Conservation (phyloP, 1,284 basidiomycete species). For the Meira nashicola region DNA sequence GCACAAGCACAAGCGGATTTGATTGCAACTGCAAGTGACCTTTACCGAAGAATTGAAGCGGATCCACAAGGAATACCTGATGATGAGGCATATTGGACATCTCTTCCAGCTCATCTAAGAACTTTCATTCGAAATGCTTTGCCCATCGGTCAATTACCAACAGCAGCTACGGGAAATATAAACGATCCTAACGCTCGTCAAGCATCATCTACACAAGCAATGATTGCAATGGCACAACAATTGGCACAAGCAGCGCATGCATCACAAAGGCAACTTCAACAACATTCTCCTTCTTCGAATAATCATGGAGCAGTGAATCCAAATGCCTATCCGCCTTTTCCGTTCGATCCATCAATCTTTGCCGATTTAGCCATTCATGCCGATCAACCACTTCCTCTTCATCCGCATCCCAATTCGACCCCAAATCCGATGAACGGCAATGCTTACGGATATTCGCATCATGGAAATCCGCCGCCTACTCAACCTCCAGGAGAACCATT, state of each 20-base stretch:
- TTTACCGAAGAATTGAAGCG: constrained; percentile 50
- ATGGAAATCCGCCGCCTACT: constrained; percentile 33
- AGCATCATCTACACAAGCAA: constrained; percentile 48
- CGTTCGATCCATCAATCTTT: constrained; percentile 48
- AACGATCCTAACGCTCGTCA: constrained; percentile 41
- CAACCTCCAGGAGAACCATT: constrained; percentile 40
- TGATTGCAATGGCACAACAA: constrained; percentile 53
- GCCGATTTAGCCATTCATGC: constrained; percentile 44
- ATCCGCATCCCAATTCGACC: constrained; percentile 32
- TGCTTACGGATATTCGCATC: neutral
- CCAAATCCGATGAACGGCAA: constrained; percentile 12
- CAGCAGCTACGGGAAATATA: constrained; percentile 29
- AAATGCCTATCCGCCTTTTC: constrained; percentile 28
- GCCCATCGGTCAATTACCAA: constrained; percentile 53
- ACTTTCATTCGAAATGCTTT: constrained; percentile 61
- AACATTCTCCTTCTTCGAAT: constrained; percentile 36
- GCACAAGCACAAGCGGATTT: constrained; percentile 50
- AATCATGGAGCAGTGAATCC: constrained; percentile 6
- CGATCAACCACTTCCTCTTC: constrained; percentile 34
- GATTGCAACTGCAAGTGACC: constrained; percentile 47
- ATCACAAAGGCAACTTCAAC: constrained; percentile 42
- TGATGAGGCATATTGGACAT: constrained; percentile 62
- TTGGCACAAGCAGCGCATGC: constrained; percentile 50
- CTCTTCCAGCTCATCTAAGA: constrained; percentile 59
- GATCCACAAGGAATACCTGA: constrained; percentile 52